Evolutionary conservation across 495 filamentous ascomycete genomes (phyloP), one percentile per base, ranked within the genome.

Genomic region (Melanomma pulvis-pyrius): DNA sequence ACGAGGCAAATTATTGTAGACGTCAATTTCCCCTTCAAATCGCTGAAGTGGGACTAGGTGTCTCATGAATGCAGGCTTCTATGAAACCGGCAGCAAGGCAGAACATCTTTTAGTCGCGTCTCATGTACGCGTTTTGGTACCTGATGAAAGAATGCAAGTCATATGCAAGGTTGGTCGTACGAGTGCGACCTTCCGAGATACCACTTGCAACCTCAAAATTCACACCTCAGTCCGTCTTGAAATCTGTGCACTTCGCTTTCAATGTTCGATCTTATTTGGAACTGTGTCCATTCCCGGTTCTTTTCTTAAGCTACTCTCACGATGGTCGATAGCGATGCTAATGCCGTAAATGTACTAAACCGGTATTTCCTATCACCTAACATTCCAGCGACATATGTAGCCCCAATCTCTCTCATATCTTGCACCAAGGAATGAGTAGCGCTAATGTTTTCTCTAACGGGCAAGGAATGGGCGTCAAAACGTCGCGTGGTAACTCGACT

Each of bases 121-220:
- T 60, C 29, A 41, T 5, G 25, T 49, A 61, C 62, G 61, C 61
- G 56, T 56, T 46, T 50, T 26, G 46, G 62, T 65, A 46, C 68
- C 58, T 67, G 50, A 63, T 2, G 52, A 26, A 57, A 60, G 50
- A 71, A 71, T 71, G 68, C 46, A 49, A 46, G 29, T 29, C 8
- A 57, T 49, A 71, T 67, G 63, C 63, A 67, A 71, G 68, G 63
- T 67, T 54, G 59, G 68, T 67, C 30, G 41, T 34, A 65, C 60
- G 26, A 46, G 46, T 21, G 8, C 46, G 6, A 11, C 46, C 15
- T 17, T 7, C n/a, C 17, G 30, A 34, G 12, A 5, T 34, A 34
- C 30, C 5, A 17, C 17, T 47, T 47, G 44, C 44, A 47, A 47
- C 44, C 15, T 34, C 44, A 47, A 22, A 17, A 3, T 6, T 22